phyloP scores from a whole-genome alignment of 352 stramenopile genomes.

The Phytopythium litorale region DNA sequence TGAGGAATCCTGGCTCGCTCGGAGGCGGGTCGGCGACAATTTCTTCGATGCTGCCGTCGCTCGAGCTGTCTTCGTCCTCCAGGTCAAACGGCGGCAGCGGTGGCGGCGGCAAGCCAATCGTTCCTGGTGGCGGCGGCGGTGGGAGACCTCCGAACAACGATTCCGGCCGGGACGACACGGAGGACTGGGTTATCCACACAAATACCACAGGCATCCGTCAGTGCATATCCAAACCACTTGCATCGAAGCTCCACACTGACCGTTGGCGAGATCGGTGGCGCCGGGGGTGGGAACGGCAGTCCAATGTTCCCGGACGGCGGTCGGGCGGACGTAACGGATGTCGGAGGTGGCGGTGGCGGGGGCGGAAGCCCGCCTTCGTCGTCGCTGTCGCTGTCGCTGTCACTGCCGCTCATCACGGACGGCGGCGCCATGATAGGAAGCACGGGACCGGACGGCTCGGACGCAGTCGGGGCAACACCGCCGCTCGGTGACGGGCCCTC shows the following conservation, averaged over 20 bases:
- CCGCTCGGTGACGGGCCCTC: constrained; percentile 71
- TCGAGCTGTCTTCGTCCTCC: constrained; percentile 53
- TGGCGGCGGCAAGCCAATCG: constrained; percentile 16
- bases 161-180: constrained; percentile 35
- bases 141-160: constrained; percentile 53
- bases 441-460: constrained; percentile 25
- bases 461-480: constrained; percentile 22
- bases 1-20: constrained; percentile 37
- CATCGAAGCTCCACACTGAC: constrained; percentile 22
- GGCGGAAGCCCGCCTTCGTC: constrained; percentile 24
- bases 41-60: constrained; percentile 50
- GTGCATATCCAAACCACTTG: not conserved
- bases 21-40: constrained; percentile 26
- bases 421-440: constrained; percentile 35
- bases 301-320: constrained; percentile 40
- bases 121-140: constrained; percentile 30
- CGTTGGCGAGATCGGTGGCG: constrained; percentile 51
- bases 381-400: constrained; percentile 18
- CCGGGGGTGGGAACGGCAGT: constrained; percentile 40
- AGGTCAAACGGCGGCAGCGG: constrained; percentile 25
- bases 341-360: constrained; percentile 27
- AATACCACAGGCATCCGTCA: not conserved
- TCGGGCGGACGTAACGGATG: constrained; percentile 11
- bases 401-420: constrained; percentile 3
- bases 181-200: constrained; percentile 17